Percentiles rank a stretch among this genome's conserved stretches.
These are phyloP conservation scores for Cronartium quercuum DNA, from an alignment of 1,284 basidiomycete genomes.

Conservation along the genomic window DNA sequence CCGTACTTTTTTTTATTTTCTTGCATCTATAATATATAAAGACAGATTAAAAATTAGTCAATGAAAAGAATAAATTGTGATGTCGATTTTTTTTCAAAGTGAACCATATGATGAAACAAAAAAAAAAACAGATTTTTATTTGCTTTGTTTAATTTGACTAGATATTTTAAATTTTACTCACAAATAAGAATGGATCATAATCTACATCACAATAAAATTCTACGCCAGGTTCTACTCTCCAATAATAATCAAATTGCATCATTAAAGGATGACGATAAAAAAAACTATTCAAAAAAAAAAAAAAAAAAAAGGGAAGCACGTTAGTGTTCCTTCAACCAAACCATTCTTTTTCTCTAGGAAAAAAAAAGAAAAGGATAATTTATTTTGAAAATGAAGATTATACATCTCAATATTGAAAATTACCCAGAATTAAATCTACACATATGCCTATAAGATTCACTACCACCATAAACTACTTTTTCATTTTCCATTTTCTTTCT, in stretches of 20 bases:
- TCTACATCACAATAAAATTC: slow-evolving; percentile 43
- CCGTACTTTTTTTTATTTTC: slow-evolving; percentile 48
- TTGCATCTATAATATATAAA: slow-evolving; percentile 44
- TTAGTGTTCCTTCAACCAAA: neutral
- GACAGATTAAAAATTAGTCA: too few relatives aligned
- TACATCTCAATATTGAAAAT: neutral
- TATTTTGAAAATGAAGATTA: neutral
- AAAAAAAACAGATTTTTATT: neutral
- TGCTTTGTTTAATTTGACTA: neutral
- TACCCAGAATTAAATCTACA: slow-evolving; percentile 12
- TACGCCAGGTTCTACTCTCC: slow-evolving; percentile 40
- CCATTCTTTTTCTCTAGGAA: neutral
- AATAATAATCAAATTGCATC: slow-evolving; percentile 39
- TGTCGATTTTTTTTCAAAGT: too few relatives aligned
- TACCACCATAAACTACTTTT: slow-evolving; percentile 46
- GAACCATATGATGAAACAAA: neutral
- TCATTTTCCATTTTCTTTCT: slow-evolving; percentile 41
- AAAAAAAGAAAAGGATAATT: neutral
- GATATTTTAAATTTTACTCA: neutral
- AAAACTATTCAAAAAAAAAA: slow-evolving; percentile 19
- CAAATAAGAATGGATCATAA: slow-evolving; percentile 47
- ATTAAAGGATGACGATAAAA: slow-evolving; percentile 39
- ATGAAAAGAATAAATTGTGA: too few relatives aligned
- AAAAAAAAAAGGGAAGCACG: neutral
- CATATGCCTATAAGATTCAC: slow-evolving; percentile 49